Evolutionary conservation across 441 rosid species (phyloP), one percentile per base, ranked within the genome.

Genomic region (Syzygium syzygioides): DNA sequence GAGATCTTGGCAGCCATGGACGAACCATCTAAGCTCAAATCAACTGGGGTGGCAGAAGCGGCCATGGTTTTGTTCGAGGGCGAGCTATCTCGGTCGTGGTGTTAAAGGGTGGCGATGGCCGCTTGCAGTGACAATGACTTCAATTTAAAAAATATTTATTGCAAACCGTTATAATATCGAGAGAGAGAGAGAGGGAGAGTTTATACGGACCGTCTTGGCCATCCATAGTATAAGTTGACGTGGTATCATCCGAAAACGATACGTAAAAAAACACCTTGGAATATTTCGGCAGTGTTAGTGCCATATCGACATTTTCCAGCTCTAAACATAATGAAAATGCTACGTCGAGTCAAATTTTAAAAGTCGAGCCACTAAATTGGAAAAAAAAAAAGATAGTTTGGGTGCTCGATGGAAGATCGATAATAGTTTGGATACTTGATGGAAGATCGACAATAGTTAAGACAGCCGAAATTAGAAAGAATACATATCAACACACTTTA

Each of bases 181-280:
- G 48, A 7, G 9, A 7, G 48, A 45, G 48, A 41, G 45, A 41
- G 45, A 0, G 45, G 45, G 1, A 41, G 7, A 45, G 48, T 45
- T 45, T 45, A 45, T 1, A 0, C 9, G 0, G 2, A 45, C 2
- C 48, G 7, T 45, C 6, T 60, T 0, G 1, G 14, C n/a, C 4
- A 60, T 28, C 13, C 32, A 28, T 26, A 12, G 28, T 60, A 28
- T 60, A 5, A 5, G 9, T 25, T 0, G 6, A 59, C 3, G 11
- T 14, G 30, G 5, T 2, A 25, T 25, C 30, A 26, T 26, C 28
- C 11, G 9, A 57, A 2, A 13, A 57, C 4, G 14, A 25, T 25
- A 57, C 14, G 6, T 25, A 5, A 41, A 41, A 60, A 28, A 28
- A 15, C 6, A 60, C 1, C 0, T 1, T 2, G 18, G 4, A 15